phyloP scores from a whole-genome alignment of 148 eudicot species.

The Polygonum maritimum region DNA sequence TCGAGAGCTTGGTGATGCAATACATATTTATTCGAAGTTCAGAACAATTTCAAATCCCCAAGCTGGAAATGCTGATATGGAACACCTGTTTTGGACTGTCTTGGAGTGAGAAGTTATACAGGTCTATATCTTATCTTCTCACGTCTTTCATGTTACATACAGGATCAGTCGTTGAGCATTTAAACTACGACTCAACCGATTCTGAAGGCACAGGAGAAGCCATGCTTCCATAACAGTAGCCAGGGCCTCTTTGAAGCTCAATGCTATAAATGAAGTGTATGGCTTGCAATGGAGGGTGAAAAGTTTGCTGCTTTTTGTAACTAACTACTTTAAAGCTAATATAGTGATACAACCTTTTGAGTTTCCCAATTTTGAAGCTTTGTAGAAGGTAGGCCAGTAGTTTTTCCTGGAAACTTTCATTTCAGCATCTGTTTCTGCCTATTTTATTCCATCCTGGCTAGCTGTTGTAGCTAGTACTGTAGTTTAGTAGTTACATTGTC shows the following conservation, averaged over 20 bases:
- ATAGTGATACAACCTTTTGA: too few species aligned
- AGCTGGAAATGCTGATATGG: neutral
- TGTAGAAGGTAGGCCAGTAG: too few species aligned
- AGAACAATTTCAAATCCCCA: neutral
- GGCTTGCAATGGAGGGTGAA: neutral
- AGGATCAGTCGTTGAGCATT: neutral
- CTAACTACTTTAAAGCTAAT: neutral
- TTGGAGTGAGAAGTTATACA: neutral
- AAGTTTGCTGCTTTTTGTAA: neutral
- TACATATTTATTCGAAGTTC: neutral
- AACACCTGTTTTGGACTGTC: neutral
- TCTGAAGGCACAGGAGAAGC: neutral
- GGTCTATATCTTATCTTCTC: neutral
- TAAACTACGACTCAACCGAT: neutral
- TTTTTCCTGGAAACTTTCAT: too few species aligned
- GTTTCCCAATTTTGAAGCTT: too few species aligned
- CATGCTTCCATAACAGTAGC: neutral
- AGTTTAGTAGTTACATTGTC: too few species aligned
- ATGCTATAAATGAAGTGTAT: neutral
- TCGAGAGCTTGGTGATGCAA: slow-evolving; percentile 36
- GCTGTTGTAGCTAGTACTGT: too few species aligned
- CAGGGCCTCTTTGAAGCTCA: neutral
- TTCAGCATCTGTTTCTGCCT: too few species aligned
- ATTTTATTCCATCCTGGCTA: too few species aligned
- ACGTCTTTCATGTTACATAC: neutral